A percentile compares a stretch with the other conserved stretches of the same genome.
Evolutionary conservation across 768 basidiomycete genomes (phyloP).

Genomic region (Rubroboletus satanas): DNA sequence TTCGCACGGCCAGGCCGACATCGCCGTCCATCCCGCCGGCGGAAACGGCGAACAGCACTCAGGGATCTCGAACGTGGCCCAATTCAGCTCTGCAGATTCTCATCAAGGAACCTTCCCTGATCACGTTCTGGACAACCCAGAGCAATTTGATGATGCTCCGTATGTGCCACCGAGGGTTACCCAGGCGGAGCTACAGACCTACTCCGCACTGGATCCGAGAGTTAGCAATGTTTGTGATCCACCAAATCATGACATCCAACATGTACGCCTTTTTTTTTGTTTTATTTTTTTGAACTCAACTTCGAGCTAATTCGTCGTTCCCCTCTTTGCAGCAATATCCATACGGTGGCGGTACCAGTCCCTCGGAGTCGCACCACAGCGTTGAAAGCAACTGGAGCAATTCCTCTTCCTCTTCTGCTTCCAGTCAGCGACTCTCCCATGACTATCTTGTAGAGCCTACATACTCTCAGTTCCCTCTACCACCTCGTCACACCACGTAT

Average conservation of each 20-base stretch:
- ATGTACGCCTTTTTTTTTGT: conserved; percentile 9
- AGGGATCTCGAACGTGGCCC: conserved; percentile 8
- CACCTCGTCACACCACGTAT: background rate
- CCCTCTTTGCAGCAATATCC: conserved; percentile 13
- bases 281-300: background rate
- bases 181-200: conserved; percentile 18
- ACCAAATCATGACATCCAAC: conserved; percentile 11
- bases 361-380: conserved; percentile 24
- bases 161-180: conserved; percentile 28
- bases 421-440: conserved; percentile 14
- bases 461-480: conserved; percentile 4
- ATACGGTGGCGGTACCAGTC: conserved; percentile 21
- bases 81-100: conserved; percentile 8
- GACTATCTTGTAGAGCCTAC: conserved; percentile 5
- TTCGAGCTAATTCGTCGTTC: background rate
- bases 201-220: conserved; percentile 15
- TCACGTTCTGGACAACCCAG: conserved; percentile 11
- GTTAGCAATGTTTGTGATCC: conserved; percentile 4
- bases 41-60: conserved; percentile 9
- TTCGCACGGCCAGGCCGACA: conserved; percentile 20
- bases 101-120: conserved; percentile 13
- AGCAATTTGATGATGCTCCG: conserved; percentile 27
- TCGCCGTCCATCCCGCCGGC: conserved; percentile 16
- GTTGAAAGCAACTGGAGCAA: conserved; percentile 27
- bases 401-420: conserved; percentile 22